Base-by-base conservation (phyloP, 1,139 yeast species). In the Pichiaceae sp. region DNA sequence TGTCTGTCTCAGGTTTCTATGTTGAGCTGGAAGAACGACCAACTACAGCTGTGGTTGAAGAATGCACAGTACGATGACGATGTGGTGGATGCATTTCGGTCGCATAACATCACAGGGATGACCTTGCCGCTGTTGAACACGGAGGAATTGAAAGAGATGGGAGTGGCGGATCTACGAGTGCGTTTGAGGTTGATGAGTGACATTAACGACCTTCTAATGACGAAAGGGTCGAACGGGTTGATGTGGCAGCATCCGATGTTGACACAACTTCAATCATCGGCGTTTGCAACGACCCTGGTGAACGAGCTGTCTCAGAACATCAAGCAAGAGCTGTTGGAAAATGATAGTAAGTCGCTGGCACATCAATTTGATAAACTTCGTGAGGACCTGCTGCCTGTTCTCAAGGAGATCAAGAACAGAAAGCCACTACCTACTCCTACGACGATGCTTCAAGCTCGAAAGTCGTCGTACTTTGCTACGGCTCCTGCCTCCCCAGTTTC, bases 41-140 rank as follows among this genome's bases (percentile, higher is more conserved):
- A 54, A 28, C 46, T 54, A 2, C 39, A 52, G 8, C 37, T 48
- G 7, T 56, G 57, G 57, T 36, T 55, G 24, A 49, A 46, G 21
- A 48, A 52, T 32, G 37, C 37, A 7, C 36, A 44, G 7, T 47
- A 47, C 31, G 21, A 45, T 1, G 45, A 45, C 29, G 48, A 46
- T 11, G 42, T 53, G 6, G 37, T 53, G 8, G 53, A 45, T 15
- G 35, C 40, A 28, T 73, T 80, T 45, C 58, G 68, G n/a, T 64
- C 64, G 3, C 68, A 80, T 53, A 73, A 73, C 44, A 75, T 81
- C 33, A 76, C 73, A 14, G 89, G 89, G 1, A 65, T 75, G 15
- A 58, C 78, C 11, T 57, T 81, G 33, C 77, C 82, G 1, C 75
- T 69, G 43, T 54, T 81, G 31, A 70, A 72, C 11, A 67, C 81